phyloP scores from a whole-genome alignment of 2,329 filamentous ascomycete genomes.

The Polychaeton citri region DNA sequence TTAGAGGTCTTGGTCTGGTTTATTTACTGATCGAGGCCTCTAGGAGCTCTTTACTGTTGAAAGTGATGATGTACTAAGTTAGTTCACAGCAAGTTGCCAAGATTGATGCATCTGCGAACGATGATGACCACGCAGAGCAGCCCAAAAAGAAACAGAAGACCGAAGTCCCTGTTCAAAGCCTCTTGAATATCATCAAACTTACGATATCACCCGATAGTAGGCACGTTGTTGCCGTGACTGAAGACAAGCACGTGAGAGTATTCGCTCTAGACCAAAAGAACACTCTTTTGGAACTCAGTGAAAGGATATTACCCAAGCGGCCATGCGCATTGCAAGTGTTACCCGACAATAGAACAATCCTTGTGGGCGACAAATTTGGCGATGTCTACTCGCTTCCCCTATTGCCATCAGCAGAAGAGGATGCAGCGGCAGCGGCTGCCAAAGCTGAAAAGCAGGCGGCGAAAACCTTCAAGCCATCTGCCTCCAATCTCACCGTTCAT shows the following conservation, averaged over 20 bases:
- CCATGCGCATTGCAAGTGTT: conserved; percentile 64
- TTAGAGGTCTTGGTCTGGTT: too few species aligned
- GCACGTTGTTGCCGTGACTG: conserved; percentile 66
- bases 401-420: conserved; percentile 26
- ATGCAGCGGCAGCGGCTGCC: conserved; percentile 14
- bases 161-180: conserved; percentile 11
- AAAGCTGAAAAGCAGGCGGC: conserved; percentile 9
- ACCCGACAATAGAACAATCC: conserved; percentile 55
- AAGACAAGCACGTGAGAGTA: conserved; percentile 83
- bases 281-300: conserved; percentile 52
- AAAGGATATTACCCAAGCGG: conserved; percentile 79
- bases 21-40: too few species aligned
- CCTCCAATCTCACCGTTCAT: conserved; percentile 47
- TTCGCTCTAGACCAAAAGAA: conserved; percentile 55
- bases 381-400: conserved; percentile 87
- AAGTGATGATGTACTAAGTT: background rate
- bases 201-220: conserved; percentile 48
- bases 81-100: background rate
- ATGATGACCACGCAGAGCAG: conserved; percentile 9
- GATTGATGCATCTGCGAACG: conserved; percentile 1
- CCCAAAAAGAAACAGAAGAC: conserved; percentile 20
- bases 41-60: conserved; percentile 6
- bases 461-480: conserved; percentile 37
- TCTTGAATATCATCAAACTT: conserved; percentile 57
- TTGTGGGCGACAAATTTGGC: conserved; percentile 89